Percentiles rank a stretch among this genome's conserved stretches.
Evolutionary conservation across 768 basidiomycete genomes (phyloP).

Genomic region (Rossbeevera mucosa): DNA sequence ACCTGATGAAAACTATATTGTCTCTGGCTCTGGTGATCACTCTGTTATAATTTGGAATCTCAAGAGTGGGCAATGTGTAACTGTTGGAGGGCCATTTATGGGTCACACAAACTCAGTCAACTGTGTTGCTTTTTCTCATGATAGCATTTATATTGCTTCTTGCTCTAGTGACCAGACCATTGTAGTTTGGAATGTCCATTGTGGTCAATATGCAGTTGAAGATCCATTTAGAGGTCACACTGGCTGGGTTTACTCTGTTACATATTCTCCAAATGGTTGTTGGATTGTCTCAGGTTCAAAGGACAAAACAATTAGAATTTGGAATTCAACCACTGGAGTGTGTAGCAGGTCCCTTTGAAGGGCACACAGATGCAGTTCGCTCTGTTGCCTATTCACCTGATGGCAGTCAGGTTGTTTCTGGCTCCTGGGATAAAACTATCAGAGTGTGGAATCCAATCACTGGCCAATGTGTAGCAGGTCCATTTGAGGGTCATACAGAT

Average conservation of each 20-base stretch:
- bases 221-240: slow-evolving; percentile 7
- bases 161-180: slow-evolving; percentile 4
- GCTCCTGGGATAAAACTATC: slow-evolving; percentile 22
- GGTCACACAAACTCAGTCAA: not conserved
- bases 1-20: slow-evolving; percentile 19
- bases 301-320: slow-evolving; percentile 23
- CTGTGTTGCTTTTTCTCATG: slow-evolving; percentile 14
- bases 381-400: slow-evolving; percentile 23
- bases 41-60: slow-evolving; percentile 9
- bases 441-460: slow-evolving; percentile 17
- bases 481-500: slow-evolving; percentile 19
- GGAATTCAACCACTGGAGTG: slow-evolving; percentile 14
- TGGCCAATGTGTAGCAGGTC: slow-evolving; percentile 18
- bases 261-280: slow-evolving; percentile 28
- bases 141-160: slow-evolving; percentile 12
- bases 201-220: slow-evolving; percentile 2
- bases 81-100: not conserved
- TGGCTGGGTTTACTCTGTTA: slow-evolving; percentile 8
- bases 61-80: not conserved
- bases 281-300: slow-evolving; percentile 17
- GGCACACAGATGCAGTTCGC: slow-evolving; percentile 14
- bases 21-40: slow-evolving; percentile 7
- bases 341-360: slow-evolving; percentile 16
- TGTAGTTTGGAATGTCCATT: slow-evolving; percentile 11
- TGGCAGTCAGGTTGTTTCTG: slow-evolving; percentile 20